These are phyloP conservation scores for Candida verbasci DNA, from an alignment of 805 yeast species.

Conservation along the genomic window DNA sequence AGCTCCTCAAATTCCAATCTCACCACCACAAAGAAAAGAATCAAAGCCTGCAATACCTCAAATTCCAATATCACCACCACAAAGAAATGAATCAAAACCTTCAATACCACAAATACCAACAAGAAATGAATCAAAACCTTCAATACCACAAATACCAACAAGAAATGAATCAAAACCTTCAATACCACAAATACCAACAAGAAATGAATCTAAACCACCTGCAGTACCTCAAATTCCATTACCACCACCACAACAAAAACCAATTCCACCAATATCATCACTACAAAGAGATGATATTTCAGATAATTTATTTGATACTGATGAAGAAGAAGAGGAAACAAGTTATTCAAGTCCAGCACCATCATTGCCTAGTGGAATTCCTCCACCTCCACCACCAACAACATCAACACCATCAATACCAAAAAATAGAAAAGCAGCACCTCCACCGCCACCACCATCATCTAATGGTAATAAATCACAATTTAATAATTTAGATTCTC, in stretches of 20 bases:
- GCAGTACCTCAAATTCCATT: constrained; percentile 15
- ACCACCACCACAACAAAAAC: constrained; percentile 9
- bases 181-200: constrained; percentile 10
- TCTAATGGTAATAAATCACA: constrained; percentile 15
- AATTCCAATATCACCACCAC: too few relatives aligned
- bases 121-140: constrained; percentile 10
- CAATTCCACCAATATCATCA: constrained; percentile 7
- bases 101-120: too few relatives aligned
- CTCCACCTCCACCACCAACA: constrained; percentile 27
- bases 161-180: constrained; percentile 7
- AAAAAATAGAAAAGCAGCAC: constrained; percentile 9
- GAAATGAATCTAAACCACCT: neutral
- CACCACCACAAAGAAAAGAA: constrained; percentile 13
- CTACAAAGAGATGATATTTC: neutral
- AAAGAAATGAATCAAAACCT: constrained; percentile 9
- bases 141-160: constrained; percentile 10
- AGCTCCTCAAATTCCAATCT: too few relatives aligned
- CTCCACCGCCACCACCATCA: constrained; percentile 21
- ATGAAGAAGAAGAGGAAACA: neutral
- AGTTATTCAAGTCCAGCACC: constrained; percentile 20
- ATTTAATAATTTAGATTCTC: constrained; percentile 27
- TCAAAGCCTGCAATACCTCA: too few relatives aligned
- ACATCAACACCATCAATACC: constrained; percentile 14
- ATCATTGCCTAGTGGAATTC: constrained; percentile 23
- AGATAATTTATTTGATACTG: neutral